phyloP scores from a whole-genome alignment of 257 asterid genomes.

The Ajuga chamaepitys region DNA sequence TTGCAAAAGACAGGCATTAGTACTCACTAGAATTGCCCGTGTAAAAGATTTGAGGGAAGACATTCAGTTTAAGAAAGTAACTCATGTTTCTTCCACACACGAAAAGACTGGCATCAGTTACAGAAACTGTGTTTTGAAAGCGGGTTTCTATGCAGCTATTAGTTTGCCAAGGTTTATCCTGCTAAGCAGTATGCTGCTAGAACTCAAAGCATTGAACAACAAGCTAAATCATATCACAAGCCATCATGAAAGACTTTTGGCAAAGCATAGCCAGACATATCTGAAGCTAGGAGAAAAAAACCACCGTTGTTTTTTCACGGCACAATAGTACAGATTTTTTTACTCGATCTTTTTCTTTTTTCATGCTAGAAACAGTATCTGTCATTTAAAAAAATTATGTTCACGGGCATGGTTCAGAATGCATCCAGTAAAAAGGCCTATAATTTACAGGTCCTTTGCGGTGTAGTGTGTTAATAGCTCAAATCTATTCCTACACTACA shows the following conservation, averaged over 20 bases:
- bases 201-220: background rate
- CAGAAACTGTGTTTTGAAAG: background rate
- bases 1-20: constrained; percentile 17
- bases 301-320: background rate
- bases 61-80: background rate
- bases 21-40: background rate
- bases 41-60: background rate
- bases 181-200: background rate
- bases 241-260: background rate
- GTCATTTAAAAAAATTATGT: background rate
- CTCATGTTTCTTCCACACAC: background rate
- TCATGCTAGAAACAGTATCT: no score
- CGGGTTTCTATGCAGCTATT: constrained; percentile 8
- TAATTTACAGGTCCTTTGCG: background rate
- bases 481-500: background rate
- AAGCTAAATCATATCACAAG: background rate
- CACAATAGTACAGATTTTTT: background rate
- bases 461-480: background rate
- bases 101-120: background rate
- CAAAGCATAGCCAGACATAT: background rate
- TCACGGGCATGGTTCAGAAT: background rate
- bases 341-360: no score
- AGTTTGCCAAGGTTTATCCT: background rate
- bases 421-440: background rate
- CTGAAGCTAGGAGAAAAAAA: background rate